phyloP scores from a whole-genome alignment of 108 stramenopile genomes.

The Nannochloropsis salina region DNA sequence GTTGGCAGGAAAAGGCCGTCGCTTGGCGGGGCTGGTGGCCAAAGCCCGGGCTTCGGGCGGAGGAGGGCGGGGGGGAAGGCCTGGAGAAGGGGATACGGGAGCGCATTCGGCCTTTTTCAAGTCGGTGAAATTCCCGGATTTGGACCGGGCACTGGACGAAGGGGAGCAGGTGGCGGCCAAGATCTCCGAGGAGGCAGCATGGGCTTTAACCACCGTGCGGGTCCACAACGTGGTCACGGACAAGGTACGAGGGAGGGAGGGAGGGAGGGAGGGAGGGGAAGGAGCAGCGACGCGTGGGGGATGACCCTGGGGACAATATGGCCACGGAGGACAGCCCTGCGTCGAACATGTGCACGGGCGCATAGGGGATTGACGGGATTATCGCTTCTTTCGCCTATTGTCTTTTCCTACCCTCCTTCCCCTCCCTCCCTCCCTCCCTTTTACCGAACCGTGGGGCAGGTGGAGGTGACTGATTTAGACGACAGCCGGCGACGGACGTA shows the following conservation, averaged over 20 bases:
- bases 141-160: not conserved
- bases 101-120: not conserved
- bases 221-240: conserved; percentile 16
- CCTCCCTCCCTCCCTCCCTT: not conserved
- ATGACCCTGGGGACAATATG: too few species aligned
- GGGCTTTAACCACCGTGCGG: not conserved
- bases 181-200: not conserved
- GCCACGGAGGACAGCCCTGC: too few species aligned
- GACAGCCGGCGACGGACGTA: not conserved
- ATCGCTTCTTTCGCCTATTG: not conserved
- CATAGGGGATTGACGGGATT: too few species aligned
- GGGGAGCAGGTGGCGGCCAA: not conserved
- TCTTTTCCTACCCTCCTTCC: not conserved
- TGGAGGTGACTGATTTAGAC: not conserved
- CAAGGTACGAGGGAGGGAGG: too few species aligned
- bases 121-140: not conserved
- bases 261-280: too few species aligned
- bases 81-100: not conserved
- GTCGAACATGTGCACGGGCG: too few species aligned
- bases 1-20: not conserved
- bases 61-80: not conserved
- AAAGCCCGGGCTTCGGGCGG: not conserved
- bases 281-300: too few species aligned
- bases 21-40: not conserved
- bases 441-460: too few species aligned